phyloP scores from a whole-genome alignment of 192 early-diverging fungal genomes.

The Backusella sp. region DNA sequence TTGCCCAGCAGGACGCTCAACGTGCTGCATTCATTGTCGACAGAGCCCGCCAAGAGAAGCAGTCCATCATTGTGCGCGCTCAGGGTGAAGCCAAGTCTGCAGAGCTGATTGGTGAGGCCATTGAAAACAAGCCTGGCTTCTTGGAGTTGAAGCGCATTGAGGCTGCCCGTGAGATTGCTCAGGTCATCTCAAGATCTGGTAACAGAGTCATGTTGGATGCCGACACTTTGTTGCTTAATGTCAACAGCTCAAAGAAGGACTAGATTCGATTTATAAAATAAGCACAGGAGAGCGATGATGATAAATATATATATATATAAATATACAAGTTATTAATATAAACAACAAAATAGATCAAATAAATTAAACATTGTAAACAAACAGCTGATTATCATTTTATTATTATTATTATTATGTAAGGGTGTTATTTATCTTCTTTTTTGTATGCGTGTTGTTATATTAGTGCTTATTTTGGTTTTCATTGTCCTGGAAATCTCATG shows the following conservation, averaged over 20 bases:
- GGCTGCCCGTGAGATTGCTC: conserved; percentile 91
- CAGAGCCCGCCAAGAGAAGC: conserved; percentile 93
- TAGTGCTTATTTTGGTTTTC: neutral
- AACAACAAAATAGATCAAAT: neutral
- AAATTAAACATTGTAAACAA: neutral
- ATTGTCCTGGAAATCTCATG: neutral
- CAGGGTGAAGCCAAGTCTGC: conserved; percentile 96
- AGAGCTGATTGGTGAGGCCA: conserved; percentile 92
- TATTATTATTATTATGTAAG: neutral
- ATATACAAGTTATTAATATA: neutral
- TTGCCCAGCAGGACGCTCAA: conserved; percentile 99
- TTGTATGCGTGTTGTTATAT: neutral
- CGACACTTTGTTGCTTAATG: conserved; percentile 91
- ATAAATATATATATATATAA: neutral
- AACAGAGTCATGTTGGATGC: conserved; percentile 94
- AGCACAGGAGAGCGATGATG: neutral
- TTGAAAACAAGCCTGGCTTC: conserved; percentile 98
- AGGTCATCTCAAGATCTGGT: conserved; percentile 73
- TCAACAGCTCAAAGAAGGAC: conserved; percentile 39
- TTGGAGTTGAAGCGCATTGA: conserved; percentile 90
- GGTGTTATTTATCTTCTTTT: neutral
- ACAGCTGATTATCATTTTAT: neutral
- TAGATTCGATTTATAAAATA: neutral
- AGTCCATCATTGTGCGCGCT: conserved; percentile 94
- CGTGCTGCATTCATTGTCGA: conserved; percentile 94